Base-by-base conservation (phyloP, 768 basidiomycete genomes). In the Saitozyma sp. region DNA sequence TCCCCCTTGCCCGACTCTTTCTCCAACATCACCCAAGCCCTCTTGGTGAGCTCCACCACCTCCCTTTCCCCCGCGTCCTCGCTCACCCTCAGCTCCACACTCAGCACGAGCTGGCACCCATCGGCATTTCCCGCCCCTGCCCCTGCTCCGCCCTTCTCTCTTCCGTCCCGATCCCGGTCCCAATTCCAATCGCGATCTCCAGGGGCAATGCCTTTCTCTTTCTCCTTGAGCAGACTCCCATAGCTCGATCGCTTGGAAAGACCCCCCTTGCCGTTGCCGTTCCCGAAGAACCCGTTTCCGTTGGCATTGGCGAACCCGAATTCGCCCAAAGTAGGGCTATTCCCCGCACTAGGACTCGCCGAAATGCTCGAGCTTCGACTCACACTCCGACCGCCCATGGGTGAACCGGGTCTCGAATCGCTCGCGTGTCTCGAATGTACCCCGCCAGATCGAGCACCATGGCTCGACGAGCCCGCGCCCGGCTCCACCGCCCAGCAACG, bases 31-130 rank as follows among this genome's bases (percentile, higher is more conserved):
- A 29, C 52, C 65, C 68, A 73, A 0, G 59, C 51, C 52, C 54
- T 45, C 55, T 62, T 63, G 9, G 71, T 75, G 8, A 75, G 56
- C 9, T 75, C 71, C 46, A 75, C 20, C 6, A 75, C 59, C 11
- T 75, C 74, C 48, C 64, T 67, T 54, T 75, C 74, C 2, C 54
- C 43, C 13, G 63, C 11, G 52, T 71, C 69, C 9, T 53, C 52
- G n/a, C 20, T 38, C 11, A 61, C 59, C 52, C 71, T 64, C 11
- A 75, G 70, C 39, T 68, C 66, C 3, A 75, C 58, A 9, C 52
- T 61, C 42, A 75, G 62, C 17, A 72, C 71, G 40, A 75, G 39
- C 19, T 62, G 66, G 29, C 29, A 29, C 29, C 29, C 29, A 29
- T 29, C 5, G 29, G 29, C 29, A 5, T 29, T 29, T 29, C 29